These are phyloP conservation scores for Podosphaera xanthii DNA, from an alignment of 2,329 filamentous ascomycete species.

Conservation along the genomic window DNA sequence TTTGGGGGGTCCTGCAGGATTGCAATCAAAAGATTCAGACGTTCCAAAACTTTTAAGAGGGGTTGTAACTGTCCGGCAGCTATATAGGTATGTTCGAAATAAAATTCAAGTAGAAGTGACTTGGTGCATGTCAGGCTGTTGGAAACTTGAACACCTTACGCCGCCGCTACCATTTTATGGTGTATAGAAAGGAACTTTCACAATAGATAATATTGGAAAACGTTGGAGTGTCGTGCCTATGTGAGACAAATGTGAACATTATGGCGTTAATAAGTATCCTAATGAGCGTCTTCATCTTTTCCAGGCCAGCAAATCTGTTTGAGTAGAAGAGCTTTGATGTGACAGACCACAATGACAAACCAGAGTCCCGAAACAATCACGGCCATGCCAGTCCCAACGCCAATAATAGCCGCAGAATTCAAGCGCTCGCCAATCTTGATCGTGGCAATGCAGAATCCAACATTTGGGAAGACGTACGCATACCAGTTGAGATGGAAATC, in stretches of 20 bases:
- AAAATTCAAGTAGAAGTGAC: too few relatives aligned
- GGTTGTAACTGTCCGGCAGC: background rate
- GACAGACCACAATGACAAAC: conserved; percentile 12
- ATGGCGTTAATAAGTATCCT: background rate
- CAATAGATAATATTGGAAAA: too few relatives aligned
- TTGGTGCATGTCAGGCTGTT: too few relatives aligned
- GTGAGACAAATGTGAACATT: too few relatives aligned
- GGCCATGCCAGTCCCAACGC: conserved; percentile 27
- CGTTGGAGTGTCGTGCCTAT: too few relatives aligned
- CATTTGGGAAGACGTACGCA: conserved; percentile 40
- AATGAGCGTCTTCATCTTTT: conserved; percentile 15
- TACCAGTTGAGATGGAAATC: conserved; percentile 40
- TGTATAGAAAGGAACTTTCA: too few relatives aligned
- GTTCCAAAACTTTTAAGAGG: background rate
- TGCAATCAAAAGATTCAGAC: background rate
- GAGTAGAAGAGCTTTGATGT: conserved; percentile 14
- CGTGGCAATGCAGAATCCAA: conserved; percentile 32
- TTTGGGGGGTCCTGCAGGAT: background rate
- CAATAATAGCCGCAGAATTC: conserved; percentile 22
- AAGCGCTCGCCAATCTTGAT: conserved; percentile 29
- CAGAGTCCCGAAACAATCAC: conserved; percentile 19
- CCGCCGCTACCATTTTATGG: too few relatives aligned
- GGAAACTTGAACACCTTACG: too few relatives aligned
- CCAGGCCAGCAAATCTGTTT: conserved; percentile 18
- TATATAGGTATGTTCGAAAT: background rate